phyloP scores from a whole-genome alignment of 1,284 basidiomycete genomes.

The Mycena citricolor region DNA sequence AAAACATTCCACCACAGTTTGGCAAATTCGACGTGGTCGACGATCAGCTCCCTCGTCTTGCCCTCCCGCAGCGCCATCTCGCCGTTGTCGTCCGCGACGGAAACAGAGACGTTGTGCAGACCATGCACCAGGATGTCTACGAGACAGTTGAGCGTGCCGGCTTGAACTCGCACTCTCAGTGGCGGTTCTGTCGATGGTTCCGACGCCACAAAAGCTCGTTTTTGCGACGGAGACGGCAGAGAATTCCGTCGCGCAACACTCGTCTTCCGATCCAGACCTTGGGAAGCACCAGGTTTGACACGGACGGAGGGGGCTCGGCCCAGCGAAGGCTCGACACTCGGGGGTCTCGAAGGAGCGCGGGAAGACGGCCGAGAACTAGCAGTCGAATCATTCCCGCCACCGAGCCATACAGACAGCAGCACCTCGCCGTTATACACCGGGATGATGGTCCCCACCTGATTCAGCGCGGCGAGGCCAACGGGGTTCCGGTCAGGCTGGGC shows the following conservation, averaged over 20 bases:
- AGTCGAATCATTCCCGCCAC: slow-evolving; percentile 39
- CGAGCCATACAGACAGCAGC: slow-evolving; percentile 61
- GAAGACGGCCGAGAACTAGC: slow-evolving; percentile 54
- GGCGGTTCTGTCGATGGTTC: slow-evolving; percentile 66
- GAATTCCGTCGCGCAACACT: slow-evolving; percentile 75
- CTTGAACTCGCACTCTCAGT: slow-evolving; percentile 71
- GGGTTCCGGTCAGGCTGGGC: slow-evolving; percentile 31
- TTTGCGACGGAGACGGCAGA: slow-evolving; percentile 68
- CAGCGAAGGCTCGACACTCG: slow-evolving; percentile 52
- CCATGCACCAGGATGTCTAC: slow-evolving; percentile 76
- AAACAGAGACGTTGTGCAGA: slow-evolving; percentile 72
- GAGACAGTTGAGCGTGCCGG: slow-evolving; percentile 71
- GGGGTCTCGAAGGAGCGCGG: slow-evolving; percentile 58
- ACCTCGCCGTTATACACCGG: slow-evolving; percentile 74
- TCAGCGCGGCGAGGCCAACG: slow-evolving; percentile 43
- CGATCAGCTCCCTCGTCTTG: slow-evolving; percentile 64
- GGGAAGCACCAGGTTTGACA: slow-evolving; percentile 65
- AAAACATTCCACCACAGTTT: slow-evolving; percentile 79
- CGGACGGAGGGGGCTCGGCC: slow-evolving; percentile 69
- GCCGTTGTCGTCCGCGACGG: slow-evolving; percentile 80
- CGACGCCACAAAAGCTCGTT: slow-evolving; percentile 52
- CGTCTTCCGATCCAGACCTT: slow-evolving; percentile 68
- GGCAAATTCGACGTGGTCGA: slow-evolving; percentile 72
- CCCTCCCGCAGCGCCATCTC: slow-evolving; percentile 73
- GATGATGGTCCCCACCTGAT: slow-evolving; percentile 66